phyloP scores from a whole-genome alignment of 208 protist species.

The Angomonas deanei region DNA sequence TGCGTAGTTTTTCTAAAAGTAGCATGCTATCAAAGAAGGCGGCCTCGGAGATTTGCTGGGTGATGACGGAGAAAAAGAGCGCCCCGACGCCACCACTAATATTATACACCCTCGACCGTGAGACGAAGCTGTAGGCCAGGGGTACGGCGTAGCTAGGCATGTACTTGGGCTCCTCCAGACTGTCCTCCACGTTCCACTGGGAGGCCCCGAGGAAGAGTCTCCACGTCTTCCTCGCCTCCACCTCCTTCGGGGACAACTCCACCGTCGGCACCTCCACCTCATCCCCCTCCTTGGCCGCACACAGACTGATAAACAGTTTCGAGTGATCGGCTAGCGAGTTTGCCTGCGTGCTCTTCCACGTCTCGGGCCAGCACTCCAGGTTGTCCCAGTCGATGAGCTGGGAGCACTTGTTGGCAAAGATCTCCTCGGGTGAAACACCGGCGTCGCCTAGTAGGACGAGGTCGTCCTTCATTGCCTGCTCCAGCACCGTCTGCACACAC shows the following conservation, averaged over 20 bases:
- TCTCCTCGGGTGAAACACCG: not conserved
- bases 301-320: not conserved
- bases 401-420: slow-evolving; percentile 13
- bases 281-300: slow-evolving; percentile 8
- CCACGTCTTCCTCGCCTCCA: slow-evolving; percentile 18
- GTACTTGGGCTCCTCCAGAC: slow-evolving; percentile 4
- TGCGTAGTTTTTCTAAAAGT: slow-evolving; percentile 44
- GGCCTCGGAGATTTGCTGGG: slow-evolving; percentile 33
- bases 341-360: slow-evolving; percentile 10
- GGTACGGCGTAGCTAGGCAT: slow-evolving; percentile 12
- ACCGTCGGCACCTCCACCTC: slow-evolving; percentile 9
- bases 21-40: slow-evolving; percentile 35
- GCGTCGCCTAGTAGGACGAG: not conserved
- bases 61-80: slow-evolving; percentile 38
- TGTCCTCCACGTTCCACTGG: slow-evolving; percentile 35
- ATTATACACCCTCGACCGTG: slow-evolving; percentile 36
- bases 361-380: slow-evolving; percentile 19
- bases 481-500: slow-evolving; percentile 15
- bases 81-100: slow-evolving; percentile 29
- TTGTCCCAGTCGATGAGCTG: slow-evolving; percentile 25
- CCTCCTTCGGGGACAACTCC: not conserved
- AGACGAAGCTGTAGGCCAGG: slow-evolving; percentile 40
- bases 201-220: slow-evolving; percentile 30
- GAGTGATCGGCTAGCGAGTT: slow-evolving; percentile 23
- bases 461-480: slow-evolving; percentile 5